phyloP scores from a whole-genome alignment of 2,329 filamentous ascomycete species.

The Fusarium graminum region DNA sequence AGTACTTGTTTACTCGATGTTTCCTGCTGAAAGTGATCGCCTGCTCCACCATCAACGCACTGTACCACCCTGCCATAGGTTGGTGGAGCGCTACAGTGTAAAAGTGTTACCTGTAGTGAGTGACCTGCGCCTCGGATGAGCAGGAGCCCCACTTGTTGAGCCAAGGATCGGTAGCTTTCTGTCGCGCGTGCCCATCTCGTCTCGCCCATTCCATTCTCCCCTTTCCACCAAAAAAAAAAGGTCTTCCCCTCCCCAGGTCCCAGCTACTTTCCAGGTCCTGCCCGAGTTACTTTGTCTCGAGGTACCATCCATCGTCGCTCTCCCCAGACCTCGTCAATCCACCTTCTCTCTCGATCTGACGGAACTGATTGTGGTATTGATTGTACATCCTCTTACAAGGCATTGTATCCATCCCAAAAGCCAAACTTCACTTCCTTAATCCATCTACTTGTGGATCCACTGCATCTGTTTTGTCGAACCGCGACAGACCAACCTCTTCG shows the following conservation, averaged over 20 bases:
- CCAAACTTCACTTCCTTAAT: conserved; percentile 28
- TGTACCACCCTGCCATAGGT: background rate
- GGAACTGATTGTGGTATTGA: conserved; percentile 36
- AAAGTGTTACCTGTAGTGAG: background rate
- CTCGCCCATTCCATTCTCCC: conserved; percentile 49
- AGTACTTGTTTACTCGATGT: conserved; percentile 43
- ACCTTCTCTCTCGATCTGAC: conserved; percentile 41
- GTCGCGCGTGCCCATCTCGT: conserved; percentile 49
- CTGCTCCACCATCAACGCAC: conserved; percentile 14
- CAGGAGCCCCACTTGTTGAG: conserved; percentile 30
- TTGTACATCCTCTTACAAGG: conserved; percentile 42
- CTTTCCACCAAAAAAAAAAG: conserved; percentile 53
- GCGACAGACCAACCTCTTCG: conserved; percentile 24
- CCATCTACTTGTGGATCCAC: conserved; percentile 45
- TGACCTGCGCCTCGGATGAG: conserved; percentile 23
- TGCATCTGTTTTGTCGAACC: conserved; percentile 37
- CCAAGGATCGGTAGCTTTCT: conserved; percentile 45
- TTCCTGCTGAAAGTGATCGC: conserved; percentile 29
- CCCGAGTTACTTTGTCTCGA: conserved; percentile 58
- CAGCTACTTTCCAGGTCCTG: conserved; percentile 51
- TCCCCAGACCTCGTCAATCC: conserved; percentile 45
- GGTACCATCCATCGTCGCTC: conserved; percentile 54
- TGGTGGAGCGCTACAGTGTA: background rate
- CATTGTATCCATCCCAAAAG: conserved; percentile 7
- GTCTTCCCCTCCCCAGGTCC: conserved; percentile 51